Percentiles rank a stretch among this genome's conserved stretches.
Conservation (phyloP, 2,329 filamentous ascomycete species). For the Paecilomyces formosus region DNA sequence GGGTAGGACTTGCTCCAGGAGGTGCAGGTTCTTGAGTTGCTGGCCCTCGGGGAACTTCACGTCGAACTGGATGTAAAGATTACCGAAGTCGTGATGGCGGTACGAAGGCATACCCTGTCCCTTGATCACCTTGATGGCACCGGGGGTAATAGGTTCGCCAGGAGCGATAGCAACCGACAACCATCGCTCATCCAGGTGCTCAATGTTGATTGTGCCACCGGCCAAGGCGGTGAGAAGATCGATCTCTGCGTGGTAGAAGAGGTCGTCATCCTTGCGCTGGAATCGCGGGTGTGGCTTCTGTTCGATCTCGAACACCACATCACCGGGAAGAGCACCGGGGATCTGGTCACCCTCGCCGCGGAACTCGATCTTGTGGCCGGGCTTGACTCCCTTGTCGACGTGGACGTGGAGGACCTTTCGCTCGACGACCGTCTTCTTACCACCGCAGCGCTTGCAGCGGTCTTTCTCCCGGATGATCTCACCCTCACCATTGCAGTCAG, state of each 20-base stretch:
- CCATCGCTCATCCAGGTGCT: conserved; percentile 97
- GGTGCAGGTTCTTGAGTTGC: conserved; percentile 61
- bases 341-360: conserved; percentile 93
- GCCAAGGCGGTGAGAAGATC: conserved; percentile 92
- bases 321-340: conserved; percentile 84
- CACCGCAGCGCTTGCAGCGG: conserved; percentile 89
- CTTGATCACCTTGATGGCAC: conserved; percentile 85
- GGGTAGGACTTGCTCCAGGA: conserved; percentile 80
- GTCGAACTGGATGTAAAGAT: conserved; percentile 94
- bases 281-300: conserved; percentile 97
- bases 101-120: conserved; percentile 97
- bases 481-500: conserved; percentile 94
- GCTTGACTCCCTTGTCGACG: conserved; percentile 89
- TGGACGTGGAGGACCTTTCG: conserved; percentile 97
- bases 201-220: conserved; percentile 82
- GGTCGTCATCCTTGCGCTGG: conserved; percentile 90
- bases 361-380: conserved; percentile 95
- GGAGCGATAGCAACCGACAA: conserved; percentile 86
- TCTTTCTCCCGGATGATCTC: conserved; percentile 97
- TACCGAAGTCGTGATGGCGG: conserved; percentile 90
- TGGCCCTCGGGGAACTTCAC: conserved; percentile 90
- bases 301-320: conserved; percentile 98
- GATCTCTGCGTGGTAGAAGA: conserved; percentile 92
- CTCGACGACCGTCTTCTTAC: conserved; percentile 97
- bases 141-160: conserved; percentile 87